phyloP scores from a whole-genome alignment of 352 stramenopile genomes.

The Globisporangium irregulare region DNA sequence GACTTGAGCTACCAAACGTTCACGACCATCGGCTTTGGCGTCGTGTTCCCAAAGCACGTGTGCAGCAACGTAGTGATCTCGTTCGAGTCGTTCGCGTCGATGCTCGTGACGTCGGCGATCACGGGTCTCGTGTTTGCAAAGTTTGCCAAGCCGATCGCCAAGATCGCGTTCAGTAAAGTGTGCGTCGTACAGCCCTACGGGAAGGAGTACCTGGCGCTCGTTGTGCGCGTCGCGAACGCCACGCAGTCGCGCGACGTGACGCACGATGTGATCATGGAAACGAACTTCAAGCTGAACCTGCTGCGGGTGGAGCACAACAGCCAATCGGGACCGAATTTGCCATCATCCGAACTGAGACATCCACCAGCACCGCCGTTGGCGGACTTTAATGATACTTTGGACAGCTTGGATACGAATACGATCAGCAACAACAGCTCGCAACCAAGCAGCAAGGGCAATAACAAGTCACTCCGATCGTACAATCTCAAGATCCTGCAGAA shows the following conservation, averaged over 20 bases:
- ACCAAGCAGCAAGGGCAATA: background rate
- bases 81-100: constrained; percentile 75
- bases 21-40: constrained; percentile 80
- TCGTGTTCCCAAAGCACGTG: constrained; percentile 61
- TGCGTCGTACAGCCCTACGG: constrained; percentile 76
- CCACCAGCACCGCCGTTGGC: background rate
- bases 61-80: constrained; percentile 75
- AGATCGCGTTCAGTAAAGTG: constrained; percentile 79
- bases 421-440: background rate
- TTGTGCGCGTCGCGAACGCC: constrained; percentile 77
- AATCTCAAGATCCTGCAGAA: constrained; percentile 77
- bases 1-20: constrained; percentile 85
- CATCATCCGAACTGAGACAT: background rate
- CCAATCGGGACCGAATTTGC: background rate
- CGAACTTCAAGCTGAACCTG: constrained; percentile 74
- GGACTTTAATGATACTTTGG: background rate
- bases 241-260: constrained; percentile 78
- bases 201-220: constrained; percentile 67
- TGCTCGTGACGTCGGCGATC: constrained; percentile 77
- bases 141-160: constrained; percentile 73
- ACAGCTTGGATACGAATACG: background rate
- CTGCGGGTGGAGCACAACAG: constrained; percentile 64
- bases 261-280: constrained; percentile 84
- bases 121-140: constrained; percentile 85
- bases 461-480: constrained; percentile 65